Base-by-base conservation (phyloP, 2,329 filamentous ascomycete species). In the Didymella sp. region DNA sequence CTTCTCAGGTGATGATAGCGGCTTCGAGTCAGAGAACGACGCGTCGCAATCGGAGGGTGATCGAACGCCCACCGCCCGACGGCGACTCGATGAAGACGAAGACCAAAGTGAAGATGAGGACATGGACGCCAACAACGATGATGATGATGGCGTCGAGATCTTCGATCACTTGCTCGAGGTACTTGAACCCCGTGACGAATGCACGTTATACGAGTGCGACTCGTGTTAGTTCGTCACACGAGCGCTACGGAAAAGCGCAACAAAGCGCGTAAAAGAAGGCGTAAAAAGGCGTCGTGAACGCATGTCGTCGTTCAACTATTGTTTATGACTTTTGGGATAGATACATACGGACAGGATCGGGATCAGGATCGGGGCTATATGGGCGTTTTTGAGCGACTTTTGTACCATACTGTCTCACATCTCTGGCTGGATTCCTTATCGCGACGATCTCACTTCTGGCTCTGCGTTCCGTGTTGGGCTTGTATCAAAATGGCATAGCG, bases 1-100 rank as follows among this genome's bases (percentile, higher is more conserved):
- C 44, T 73, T 73, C 33, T 74, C 67, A 0, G 75, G 65, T 0
- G 71, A 74, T n/a, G 77, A 78, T 25, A 71, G 70, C 37, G 67
- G 63, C 1, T 73, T 74, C 50, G 73, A 60, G 1, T 65, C 62
- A 12, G 71, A 74, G 8, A 66, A 68, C 31, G 73, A 63, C 50
- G 64, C 66, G 6, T 60, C 59, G 33, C 59, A 67, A 21, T 62
- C 60, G 5, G 63, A 55, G 35, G 60, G 58, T 28, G 58, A 56
- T 5, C 19, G 43, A 35, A 57, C 54, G 3, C 48, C 54, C 3
- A 48, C 30, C 6, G 41, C 56, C 19, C 50, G 50, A 37, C 21
- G 45, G 4, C 37, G 55, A 19, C 55, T 53, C 11, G 58, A 60
- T 28, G 54, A 54, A 24, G 61, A 62, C 30, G 56, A 60, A 25